Evolutionary conservation across 371 early-diverging fungal species (phyloP), one percentile per base, ranked within the genome.

Genomic region (Mucor lusitanicus): DNA sequence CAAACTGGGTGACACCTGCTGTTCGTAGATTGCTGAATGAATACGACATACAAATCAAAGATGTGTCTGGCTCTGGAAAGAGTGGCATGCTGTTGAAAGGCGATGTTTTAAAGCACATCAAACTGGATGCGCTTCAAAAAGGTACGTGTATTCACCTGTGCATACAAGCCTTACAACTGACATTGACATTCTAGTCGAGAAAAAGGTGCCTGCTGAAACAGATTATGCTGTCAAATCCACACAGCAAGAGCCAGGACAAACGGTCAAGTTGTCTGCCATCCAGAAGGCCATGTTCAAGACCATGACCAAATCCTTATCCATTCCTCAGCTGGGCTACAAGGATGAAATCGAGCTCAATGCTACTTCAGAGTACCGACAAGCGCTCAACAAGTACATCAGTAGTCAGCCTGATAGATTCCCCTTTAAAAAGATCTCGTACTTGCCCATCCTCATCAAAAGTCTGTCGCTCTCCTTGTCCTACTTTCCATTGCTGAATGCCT

Each of bases 401-500:
- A 70, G 71, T 48, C 64, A 71, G 42, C 60, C 69, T 37, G 67
- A 74, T 55, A 62, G 71, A 32, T 77, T 78, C 56, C 71, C 82
- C 4, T 78, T 89, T 73, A 75, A 86, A 59, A 95, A 94, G 82
- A 87, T 97, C 11, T 88, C 96, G 0, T 94, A 89, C 75, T 90
- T 97, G 92, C 97, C 98, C 40, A 91, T 97, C 70, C 88, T 97
- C 62, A 88, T 97, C 81, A 97, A 97, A 83, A 91, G 94, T 0
- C 78, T 94, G 30, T 92, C 92, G 11, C 64, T 92, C 13, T 94
- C 96, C 7, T 79, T 96, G 63, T 62, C 79, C 12, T 81, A 90
- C 54, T 95, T 82, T 77, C 97, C 97, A 13, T 83, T 96, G 21
- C 71, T 97, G 62, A 97, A 97, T 69, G 90, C 95, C 11, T 37